Percentiles rank a stretch among this genome's conserved stretches.
phyloP scores from a whole-genome alignment of 345 rosid species.

The Raphanus raphanistrum region DNA sequence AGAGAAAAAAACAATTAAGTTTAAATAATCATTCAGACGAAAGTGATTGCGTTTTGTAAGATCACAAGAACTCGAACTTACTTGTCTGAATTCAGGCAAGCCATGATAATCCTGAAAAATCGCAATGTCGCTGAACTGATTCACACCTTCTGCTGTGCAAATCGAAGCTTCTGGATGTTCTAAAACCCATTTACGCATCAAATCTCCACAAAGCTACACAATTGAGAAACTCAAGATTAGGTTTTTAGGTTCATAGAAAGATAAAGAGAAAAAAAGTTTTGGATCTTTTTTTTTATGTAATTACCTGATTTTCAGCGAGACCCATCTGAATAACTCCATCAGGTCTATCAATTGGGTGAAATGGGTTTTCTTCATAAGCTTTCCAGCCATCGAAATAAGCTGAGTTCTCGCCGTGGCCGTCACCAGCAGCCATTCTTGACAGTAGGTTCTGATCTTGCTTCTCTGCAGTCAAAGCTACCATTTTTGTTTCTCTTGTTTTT shows the following conservation, averaged over 20 bases:
- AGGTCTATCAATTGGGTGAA: constrained; percentile 60
- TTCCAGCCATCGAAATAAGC: constrained; percentile 91
- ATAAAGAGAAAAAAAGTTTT: constrained; percentile 11
- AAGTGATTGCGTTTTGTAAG: neutral
- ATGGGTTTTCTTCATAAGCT: constrained; percentile 73
- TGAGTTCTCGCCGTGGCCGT: constrained; percentile 79
- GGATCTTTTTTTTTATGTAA: constrained; percentile 2
- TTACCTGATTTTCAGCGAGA: constrained; percentile 90
- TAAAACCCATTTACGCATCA: constrained; percentile 69
- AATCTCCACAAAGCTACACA: constrained; percentile 71
- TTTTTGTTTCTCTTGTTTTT: constrained; percentile 13
- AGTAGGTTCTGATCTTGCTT: constrained; percentile 39
- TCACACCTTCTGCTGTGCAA: constrained; percentile 60
- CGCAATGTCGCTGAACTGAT: constrained; percentile 61
- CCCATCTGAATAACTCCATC: constrained; percentile 97
- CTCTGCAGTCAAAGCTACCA: constrained; percentile 25
- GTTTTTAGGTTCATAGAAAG: neutral
- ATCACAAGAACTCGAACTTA: constrained; percentile 29
- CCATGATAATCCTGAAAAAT: constrained; percentile 91
- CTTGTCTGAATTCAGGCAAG: constrained; percentile 76
- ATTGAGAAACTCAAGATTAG: neutral
- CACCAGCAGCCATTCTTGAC: constrained; percentile 64
- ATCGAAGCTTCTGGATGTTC: constrained; percentile 74
- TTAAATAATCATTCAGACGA: neutral
- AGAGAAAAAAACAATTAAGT: neutral